These are phyloP conservation scores for Arctostaphylos glauca DNA, from an alignment of 148 eudicot species.

Conservation along the genomic window DNA sequence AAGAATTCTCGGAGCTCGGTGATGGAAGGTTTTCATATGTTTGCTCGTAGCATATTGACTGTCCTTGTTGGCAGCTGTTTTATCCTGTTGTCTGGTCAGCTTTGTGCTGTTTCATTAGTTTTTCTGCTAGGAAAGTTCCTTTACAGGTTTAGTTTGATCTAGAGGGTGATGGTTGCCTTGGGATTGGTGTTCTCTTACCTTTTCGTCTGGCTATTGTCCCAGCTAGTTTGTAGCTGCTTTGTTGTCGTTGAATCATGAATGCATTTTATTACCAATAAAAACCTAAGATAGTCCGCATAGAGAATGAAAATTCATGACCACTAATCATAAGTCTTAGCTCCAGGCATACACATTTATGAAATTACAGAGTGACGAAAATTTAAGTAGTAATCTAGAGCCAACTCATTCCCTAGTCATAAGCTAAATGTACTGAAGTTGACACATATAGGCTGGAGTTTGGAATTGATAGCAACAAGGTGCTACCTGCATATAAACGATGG, in stretches of 20 bases:
- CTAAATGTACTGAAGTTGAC: not conserved
- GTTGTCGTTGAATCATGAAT: not conserved
- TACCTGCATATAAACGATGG: not conserved
- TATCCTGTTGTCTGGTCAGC: not conserved
- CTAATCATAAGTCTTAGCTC: not conserved
- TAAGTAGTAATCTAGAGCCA: not conserved
- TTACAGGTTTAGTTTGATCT: not conserved
- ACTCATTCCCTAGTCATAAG: not conserved
- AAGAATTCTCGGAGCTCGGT: not conserved
- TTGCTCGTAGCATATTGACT: not conserved
- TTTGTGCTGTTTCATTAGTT: not conserved
- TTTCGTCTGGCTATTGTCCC: not conserved
- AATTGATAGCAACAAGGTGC: not conserved
- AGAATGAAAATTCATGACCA: not conserved
- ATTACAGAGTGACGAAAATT: not conserved
- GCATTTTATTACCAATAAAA: not conserved
- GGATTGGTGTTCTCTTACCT: not conserved
- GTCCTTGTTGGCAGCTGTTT: not conserved
- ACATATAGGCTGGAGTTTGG: not conserved
- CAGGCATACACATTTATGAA: not conserved
- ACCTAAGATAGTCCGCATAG: not conserved
- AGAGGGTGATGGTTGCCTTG: not conserved
- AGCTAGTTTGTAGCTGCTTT: not conserved
- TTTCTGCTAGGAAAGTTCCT: not conserved
- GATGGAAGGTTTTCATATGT: not conserved